Percentiles rank a stretch among this genome's conserved stretches.
These are phyloP conservation scores for Metschnikowia gelsemii DNA, from an alignment of 805 yeast genomes.

Conservation along the genomic window DNA sequence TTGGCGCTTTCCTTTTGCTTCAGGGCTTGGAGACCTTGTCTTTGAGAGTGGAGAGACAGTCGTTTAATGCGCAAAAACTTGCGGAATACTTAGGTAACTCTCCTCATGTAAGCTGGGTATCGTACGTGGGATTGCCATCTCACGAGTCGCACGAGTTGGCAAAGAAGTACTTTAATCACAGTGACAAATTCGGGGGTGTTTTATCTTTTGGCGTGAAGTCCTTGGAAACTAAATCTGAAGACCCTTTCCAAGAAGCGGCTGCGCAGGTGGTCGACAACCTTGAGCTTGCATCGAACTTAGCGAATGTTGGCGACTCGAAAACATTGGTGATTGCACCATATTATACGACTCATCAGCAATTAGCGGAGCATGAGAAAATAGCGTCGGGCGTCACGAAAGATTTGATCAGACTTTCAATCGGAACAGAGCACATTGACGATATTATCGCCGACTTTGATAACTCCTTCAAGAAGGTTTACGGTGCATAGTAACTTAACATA, in stretches of 20 bases:
- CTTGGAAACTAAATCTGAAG: conserved; percentile 42
- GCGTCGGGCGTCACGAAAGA: conserved; percentile 88
- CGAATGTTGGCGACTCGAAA: conserved; percentile 96
- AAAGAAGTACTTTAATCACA: conserved; percentile 66
- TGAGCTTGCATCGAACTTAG: conserved; percentile 86
- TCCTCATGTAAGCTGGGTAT: conserved; percentile 81
- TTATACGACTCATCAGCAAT: conserved; percentile 94
- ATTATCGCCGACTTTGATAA: conserved; percentile 49
- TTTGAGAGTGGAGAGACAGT: conserved; percentile 91
- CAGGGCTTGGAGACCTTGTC: conserved; percentile 96
- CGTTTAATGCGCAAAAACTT: conserved; percentile 72
- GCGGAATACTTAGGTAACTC: conserved; percentile 74
- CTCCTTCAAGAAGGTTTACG: conserved; percentile 66
- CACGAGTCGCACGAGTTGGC: conserved; percentile 79
- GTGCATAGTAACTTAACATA: conserved; percentile 10
- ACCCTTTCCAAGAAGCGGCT: conserved; percentile 72
- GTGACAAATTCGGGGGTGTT: conserved; percentile 74
- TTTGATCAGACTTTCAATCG: conserved; percentile 60
- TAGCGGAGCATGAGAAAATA: conserved; percentile 73
- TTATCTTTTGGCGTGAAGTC: conserved; percentile 86
- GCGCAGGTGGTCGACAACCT: conserved; percentile 81
- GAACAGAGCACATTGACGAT: conserved; percentile 25
- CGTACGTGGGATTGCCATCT: conserved; percentile 84
- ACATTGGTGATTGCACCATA: conserved; percentile 95
- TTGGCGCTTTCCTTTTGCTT: conserved; percentile 77